These are phyloP conservation scores for Fragaria vesca DNA, from an alignment of 306 rosid genomes.

Conservation along the genomic window DNA sequence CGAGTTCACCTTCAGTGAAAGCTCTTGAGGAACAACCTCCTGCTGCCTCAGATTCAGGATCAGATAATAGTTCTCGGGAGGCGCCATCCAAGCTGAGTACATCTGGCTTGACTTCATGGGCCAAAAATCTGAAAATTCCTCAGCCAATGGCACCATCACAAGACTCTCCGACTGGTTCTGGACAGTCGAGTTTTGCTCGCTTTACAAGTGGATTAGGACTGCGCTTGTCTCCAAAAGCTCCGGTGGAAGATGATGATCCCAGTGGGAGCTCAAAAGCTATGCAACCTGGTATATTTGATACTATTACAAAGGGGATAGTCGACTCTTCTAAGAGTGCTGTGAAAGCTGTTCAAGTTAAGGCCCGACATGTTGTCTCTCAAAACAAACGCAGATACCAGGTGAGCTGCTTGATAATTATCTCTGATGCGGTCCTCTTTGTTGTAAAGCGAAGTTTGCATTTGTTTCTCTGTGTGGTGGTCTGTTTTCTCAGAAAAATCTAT, in stretches of 20 bases:
- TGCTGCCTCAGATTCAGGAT: conserved; percentile 39
- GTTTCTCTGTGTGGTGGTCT: neutral
- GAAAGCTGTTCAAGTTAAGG: conserved; percentile 98
- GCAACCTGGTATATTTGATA: conserved; percentile 81
- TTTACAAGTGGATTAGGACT: conserved; percentile 81
- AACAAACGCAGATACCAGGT: conserved; percentile 99
- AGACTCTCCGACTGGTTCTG: conserved; percentile 63
- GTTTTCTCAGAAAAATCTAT: neutral
- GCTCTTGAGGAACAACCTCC: conserved; percentile 40
- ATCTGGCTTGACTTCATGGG: conserved; percentile 79
- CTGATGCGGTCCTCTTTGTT: neutral
- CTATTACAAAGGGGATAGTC: conserved; percentile 76
- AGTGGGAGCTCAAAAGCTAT: conserved; percentile 40
- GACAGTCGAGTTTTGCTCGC: conserved; percentile 77
- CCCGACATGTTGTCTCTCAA: conserved; percentile 96
- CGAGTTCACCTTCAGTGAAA: conserved; percentile 36
- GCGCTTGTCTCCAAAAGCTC: conserved; percentile 83
- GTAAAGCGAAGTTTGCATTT: neutral
- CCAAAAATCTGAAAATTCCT: conserved; percentile 74
- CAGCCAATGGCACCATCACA: conserved; percentile 62
- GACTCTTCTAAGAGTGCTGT: conserved; percentile 92
- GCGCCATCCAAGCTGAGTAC: conserved; percentile 51
- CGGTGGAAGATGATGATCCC: conserved; percentile 45
- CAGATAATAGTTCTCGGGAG: conserved; percentile 44
- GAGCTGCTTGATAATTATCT: conserved; percentile 17